Percentiles rank a stretch among this genome's conserved stretches.
These are phyloP conservation scores for Cladosporium sp. DNA, from an alignment of 2,329 filamentous ascomycete species.

Conservation along the genomic window DNA sequence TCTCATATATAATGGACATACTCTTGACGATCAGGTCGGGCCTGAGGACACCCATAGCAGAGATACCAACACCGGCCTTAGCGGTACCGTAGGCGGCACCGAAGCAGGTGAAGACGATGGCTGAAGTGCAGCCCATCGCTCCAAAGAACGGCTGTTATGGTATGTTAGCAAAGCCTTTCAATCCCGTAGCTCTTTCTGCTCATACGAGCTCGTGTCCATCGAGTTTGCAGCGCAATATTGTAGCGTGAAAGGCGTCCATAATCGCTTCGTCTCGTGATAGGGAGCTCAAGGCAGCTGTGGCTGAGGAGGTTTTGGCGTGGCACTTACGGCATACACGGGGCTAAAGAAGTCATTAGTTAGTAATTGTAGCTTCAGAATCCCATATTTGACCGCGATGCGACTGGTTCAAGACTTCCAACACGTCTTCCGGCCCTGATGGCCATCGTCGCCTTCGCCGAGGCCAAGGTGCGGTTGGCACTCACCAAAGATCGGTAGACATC, in stretches of 20 bases:
- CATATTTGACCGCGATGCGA: background rate
- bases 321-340: constrained; percentile 98
- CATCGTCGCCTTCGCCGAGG: constrained; percentile 7
- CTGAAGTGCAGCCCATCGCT: constrained; percentile 92
- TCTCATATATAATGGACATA: constrained; percentile 49
- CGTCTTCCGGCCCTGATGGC: constrained; percentile 14
- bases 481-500: constrained; percentile 82
- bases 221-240: too few relatives aligned
- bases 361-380: background rate
- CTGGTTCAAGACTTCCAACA: background rate
- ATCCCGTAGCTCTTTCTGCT: background rate
- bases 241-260: background rate
- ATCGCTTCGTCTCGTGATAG: background rate
- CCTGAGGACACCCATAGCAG: constrained; percentile 95
- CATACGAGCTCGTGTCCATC: background rate
- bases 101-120: constrained; percentile 95
- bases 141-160: constrained; percentile 76
- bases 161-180: background rate
- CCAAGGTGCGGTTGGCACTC: constrained; percentile 43
- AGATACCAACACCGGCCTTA: constrained; percentile 98
- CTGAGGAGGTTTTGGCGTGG: constrained; percentile 16
- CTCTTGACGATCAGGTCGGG: constrained; percentile 99
- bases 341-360: constrained; percentile 46
- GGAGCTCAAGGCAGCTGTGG: constrained; percentile 6
- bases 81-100: constrained; percentile 98